A percentile compares a stretch with the other conserved stretches of the same genome.
phyloP scores from a whole-genome alignment of 2,329 filamentous ascomycete genomes.

The Venturia oleaginea region DNA sequence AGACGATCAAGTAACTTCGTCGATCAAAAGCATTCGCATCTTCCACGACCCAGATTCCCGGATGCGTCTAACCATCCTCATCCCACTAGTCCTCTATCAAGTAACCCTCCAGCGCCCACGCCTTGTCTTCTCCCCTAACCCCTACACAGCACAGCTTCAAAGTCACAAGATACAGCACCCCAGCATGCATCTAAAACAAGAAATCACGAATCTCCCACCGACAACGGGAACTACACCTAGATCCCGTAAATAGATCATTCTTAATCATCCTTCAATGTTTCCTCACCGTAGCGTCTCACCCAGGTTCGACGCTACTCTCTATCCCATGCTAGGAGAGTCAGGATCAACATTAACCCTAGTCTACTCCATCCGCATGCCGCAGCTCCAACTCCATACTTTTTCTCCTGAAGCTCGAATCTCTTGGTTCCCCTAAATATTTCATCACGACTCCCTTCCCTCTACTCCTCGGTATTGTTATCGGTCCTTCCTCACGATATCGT shows the following conservation, averaged over 20 bases:
- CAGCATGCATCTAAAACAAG: background rate
- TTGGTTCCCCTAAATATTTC: background rate
- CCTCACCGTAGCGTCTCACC: background rate
- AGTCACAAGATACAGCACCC: background rate
- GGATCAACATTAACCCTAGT: background rate
- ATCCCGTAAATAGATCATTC: conserved; percentile 8
- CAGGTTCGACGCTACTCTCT: background rate
- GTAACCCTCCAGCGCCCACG: background rate
- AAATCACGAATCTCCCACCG: background rate
- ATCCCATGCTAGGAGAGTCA: background rate
- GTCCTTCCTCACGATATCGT: background rate
- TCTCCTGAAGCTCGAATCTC: background rate
- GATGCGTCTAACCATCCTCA: background rate
- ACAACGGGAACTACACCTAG: conserved; percentile 6
- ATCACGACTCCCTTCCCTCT: background rate
- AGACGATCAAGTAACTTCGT: background rate
- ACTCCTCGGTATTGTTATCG: background rate
- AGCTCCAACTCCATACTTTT: background rate
- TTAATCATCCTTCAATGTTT: conserved; percentile 1
- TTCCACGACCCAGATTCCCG: background rate
- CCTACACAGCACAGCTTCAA: background rate
- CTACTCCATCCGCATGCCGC: background rate
- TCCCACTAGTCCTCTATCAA: background rate
- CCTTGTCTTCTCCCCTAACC: background rate
- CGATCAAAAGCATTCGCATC: background rate